Percentiles rank a stretch among this genome's conserved stretches.
These are phyloP conservation scores for Apiotrichum porosum DNA, from an alignment of 1,284 basidiomycete genomes.

Conservation along the genomic window DNA sequence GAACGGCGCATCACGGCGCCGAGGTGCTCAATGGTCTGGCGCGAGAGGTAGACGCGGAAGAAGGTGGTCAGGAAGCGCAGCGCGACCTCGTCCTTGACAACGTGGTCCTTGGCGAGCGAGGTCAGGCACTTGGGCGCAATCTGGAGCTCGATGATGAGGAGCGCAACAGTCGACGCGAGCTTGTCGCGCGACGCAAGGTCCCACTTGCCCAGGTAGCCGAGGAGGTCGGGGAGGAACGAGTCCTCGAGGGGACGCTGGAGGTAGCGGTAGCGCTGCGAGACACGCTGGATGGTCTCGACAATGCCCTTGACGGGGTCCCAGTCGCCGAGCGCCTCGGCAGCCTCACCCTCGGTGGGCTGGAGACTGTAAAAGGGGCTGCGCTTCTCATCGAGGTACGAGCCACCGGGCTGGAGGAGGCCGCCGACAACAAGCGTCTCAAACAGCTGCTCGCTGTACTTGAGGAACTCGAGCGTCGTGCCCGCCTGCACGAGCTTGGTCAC, in stretches of 20 bases:
- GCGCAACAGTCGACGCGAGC: conserved; percentile 71
- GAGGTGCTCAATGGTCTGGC: conserved; percentile 82
- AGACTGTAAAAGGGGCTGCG: conserved; percentile 52
- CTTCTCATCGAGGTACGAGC: conserved; percentile 77
- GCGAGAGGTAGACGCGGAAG: conserved; percentile 61
- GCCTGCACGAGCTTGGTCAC: conserved; percentile 74
- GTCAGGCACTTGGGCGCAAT: conserved; percentile 69
- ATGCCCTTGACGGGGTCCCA: conserved; percentile 69
- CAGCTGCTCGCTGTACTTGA: conserved; percentile 92
- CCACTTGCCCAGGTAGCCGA: conserved; percentile 87
- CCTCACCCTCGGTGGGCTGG: conserved; percentile 20
- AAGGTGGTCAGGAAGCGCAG: conserved; percentile 71
- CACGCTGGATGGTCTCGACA: conserved; percentile 87
- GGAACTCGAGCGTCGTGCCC: conserved; percentile 82
- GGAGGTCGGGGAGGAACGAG: conserved; percentile 69
- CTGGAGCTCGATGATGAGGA: conserved; percentile 76
- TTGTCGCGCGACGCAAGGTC: conserved; percentile 68
- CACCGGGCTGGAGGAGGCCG: conserved; percentile 91
- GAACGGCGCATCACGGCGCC: conserved; percentile 70
- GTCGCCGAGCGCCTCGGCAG: conserved; percentile 24
- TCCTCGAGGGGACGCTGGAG: conserved; percentile 93
- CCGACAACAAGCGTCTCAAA: conserved; percentile 93
- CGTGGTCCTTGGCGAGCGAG: conserved; percentile 84
- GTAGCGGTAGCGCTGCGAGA: conserved; percentile 98
- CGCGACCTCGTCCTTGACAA: conserved; percentile 85